phyloP scores from a whole-genome alignment of 768 basidiomycete genomes.

The Termitomyces sp. region DNA sequence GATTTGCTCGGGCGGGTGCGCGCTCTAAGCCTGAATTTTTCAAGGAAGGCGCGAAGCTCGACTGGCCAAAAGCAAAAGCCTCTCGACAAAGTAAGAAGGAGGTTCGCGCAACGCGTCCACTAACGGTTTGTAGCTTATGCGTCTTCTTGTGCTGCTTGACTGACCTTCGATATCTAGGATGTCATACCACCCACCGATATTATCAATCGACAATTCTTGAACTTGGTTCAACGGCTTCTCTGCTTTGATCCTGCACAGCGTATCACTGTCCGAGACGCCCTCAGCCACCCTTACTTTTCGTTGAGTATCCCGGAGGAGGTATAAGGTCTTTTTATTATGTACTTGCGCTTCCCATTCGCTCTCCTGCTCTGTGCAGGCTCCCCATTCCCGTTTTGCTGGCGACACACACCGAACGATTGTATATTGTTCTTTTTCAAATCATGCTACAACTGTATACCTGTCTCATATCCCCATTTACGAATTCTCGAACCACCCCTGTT shows the following conservation, averaged over 20 bases:
- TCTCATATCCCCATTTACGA: slow-evolving; percentile 9
- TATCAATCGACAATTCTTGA: slow-evolving; percentile 77
- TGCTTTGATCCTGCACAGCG: slow-evolving; percentile 88
- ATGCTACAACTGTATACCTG: slow-evolving; percentile 16
- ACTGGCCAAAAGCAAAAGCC: slow-evolving; percentile 90
- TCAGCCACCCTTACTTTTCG: slow-evolving; percentile 84
- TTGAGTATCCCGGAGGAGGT: slow-evolving; percentile 65
- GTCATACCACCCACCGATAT: slow-evolving; percentile 78
- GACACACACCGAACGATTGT: slow-evolving; percentile 6
- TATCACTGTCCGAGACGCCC: slow-evolving; percentile 84
- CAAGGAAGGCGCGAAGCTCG: slow-evolving; percentile 78
- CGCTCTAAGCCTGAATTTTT: slow-evolving; percentile 92
- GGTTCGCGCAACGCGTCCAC: slow-evolving; percentile 77
- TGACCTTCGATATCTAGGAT: slow-evolving; percentile 45
- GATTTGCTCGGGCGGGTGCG: slow-evolving; percentile 72
- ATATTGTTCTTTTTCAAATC: slow-evolving; percentile 8
- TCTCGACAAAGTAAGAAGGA: slow-evolving; percentile 92
- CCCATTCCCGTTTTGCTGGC: slow-evolving; percentile 1
- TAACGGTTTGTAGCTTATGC: slow-evolving; percentile 56
- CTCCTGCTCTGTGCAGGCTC: slow-evolving; percentile 6
- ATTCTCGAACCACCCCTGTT: slow-evolving; percentile 6
- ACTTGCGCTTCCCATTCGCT: slow-evolving; percentile 2
- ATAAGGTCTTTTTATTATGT: slow-evolving; percentile 33
- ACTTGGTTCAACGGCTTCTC: slow-evolving; percentile 83
- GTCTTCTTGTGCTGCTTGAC: slow-evolving; percentile 9